A percentile compares a stretch with the other conserved stretches of the same genome.
phyloP scores from a whole-genome alignment of 192 early-diverging fungal species.

The Entomortierella beljakovae region DNA sequence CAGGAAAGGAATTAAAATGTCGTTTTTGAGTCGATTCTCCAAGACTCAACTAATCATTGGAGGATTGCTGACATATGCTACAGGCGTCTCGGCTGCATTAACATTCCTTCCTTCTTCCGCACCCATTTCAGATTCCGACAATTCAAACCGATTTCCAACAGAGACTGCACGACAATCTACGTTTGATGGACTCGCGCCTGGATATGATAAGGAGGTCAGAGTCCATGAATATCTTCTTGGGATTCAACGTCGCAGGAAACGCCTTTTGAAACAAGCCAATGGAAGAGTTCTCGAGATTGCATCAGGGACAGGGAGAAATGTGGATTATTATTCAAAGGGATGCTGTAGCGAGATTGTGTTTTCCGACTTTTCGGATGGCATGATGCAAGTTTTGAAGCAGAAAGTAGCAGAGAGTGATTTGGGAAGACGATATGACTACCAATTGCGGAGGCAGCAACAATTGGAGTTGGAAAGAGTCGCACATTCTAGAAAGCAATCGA shows the following conservation, averaged over 20 bases:
- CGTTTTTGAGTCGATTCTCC: conserved; percentile 48
- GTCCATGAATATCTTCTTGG: conserved; percentile 43
- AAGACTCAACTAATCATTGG: conserved; percentile 45
- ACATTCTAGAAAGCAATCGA: background rate
- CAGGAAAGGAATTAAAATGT: conserved; percentile 13
- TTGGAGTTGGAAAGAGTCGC: conserved; percentile 44
- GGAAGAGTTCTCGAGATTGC: conserved; percentile 46
- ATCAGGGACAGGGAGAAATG: conserved; percentile 44
- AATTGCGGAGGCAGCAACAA: conserved; percentile 34
- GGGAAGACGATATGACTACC: conserved; percentile 48
- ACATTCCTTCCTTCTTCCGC: conserved; percentile 35
- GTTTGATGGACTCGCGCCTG: conserved; percentile 36
- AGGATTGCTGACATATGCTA: conserved; percentile 38
- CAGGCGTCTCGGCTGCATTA: conserved; percentile 35
- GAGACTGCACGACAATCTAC: conserved; percentile 31
- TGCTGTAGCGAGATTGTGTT: conserved; percentile 51
- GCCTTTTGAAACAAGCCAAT: conserved; percentile 28
- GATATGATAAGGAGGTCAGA: conserved; percentile 40
- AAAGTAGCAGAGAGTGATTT: conserved; percentile 38
- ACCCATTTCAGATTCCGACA: background rate
- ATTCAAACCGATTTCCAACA: conserved; percentile 26
- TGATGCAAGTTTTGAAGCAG: conserved; percentile 46
- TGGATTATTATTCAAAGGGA: conserved; percentile 44
- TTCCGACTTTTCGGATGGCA: conserved; percentile 50
- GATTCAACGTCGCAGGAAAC: conserved; percentile 48